Conservation (phyloP, 257 asterid genomes). For the Cinchona pubescens region DNA sequence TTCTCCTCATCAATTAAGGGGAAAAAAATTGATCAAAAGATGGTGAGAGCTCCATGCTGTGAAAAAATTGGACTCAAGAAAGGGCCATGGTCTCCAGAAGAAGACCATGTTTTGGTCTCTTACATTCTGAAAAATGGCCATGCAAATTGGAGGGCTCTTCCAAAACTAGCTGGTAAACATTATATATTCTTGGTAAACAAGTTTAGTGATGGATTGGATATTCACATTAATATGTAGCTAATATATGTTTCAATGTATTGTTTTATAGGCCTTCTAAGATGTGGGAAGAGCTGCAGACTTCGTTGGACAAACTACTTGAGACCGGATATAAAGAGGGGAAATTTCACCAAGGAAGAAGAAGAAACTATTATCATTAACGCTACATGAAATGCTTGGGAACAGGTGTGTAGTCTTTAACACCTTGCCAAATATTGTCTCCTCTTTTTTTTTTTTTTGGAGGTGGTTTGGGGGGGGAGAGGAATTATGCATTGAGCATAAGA, state of each 20-base stretch:
- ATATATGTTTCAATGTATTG: not conserved
- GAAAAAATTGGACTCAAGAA: constrained; percentile 71
- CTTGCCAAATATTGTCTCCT: not conserved
- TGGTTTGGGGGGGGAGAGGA: too few relatives aligned
- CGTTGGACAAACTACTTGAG: constrained; percentile 57
- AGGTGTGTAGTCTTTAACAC: constrained; percentile 31
- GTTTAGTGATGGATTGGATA: not conserved
- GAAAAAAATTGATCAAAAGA: constrained; percentile 22
- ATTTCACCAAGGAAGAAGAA: constrained; percentile 51
- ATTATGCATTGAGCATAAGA: not conserved
- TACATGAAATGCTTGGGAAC: constrained; percentile 57
- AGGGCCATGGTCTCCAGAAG: constrained; percentile 83
- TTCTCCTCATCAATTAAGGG: not conserved
- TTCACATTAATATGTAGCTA: not conserved
- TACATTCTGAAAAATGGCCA: constrained; percentile 55
- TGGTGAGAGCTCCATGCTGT: constrained; percentile 95
- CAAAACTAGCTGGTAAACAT: constrained; percentile 65
- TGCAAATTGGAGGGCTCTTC: constrained; percentile 85
- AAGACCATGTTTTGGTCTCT: constrained; percentile 52
- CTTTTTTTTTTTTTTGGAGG: too few relatives aligned
- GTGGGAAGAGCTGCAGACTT: constrained; percentile 66
- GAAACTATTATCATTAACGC: constrained; percentile 34
- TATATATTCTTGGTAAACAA: not conserved
- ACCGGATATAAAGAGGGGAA: constrained; percentile 58
- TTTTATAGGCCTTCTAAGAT: constrained; percentile 49